Evolutionary conservation across 352 stramenopile species (phyloP).

Genomic region (Phytophthora nicotianae): DNA sequence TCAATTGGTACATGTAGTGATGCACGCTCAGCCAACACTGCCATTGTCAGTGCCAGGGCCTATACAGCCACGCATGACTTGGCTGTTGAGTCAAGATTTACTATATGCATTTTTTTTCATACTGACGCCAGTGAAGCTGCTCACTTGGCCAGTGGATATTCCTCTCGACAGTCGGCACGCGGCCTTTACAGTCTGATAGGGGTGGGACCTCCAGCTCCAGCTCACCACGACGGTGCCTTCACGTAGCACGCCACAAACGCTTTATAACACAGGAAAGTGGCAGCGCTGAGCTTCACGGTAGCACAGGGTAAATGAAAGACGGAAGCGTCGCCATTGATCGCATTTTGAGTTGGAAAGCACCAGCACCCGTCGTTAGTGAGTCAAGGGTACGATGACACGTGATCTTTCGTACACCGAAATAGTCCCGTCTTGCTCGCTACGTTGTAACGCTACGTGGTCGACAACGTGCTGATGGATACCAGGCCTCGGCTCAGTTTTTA

Average conservation of each 20-base stretch:
- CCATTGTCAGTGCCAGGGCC: neutral
- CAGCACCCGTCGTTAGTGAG: no score
- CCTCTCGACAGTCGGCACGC: neutral
- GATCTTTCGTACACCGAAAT: slow-evolving; percentile 19
- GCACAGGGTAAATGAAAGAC: no score
- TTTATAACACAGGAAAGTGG: no score
- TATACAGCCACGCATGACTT: no score
- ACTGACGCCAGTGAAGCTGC: neutral
- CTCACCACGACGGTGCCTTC: slow-evolving; percentile 7
- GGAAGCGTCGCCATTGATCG: no score
- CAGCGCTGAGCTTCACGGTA: no score
- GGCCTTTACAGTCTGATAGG: slow-evolving; percentile 9
- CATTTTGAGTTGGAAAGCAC: no score
- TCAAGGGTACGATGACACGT: no score
- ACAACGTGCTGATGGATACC: slow-evolving; percentile 10
- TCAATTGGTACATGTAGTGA: no score
- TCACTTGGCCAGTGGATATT: neutral
- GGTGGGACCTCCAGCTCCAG: neutral
- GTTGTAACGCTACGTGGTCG: slow-evolving; percentile 11
- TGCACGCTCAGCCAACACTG: neutral
- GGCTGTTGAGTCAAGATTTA: neutral
- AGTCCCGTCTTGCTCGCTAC: slow-evolving; percentile 2
- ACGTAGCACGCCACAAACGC: neutral
- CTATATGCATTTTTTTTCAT: no score
- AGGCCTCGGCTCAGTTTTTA: neutral